Evolutionary conservation across 2,329 filamentous ascomycete species (phyloP).

Genomic region (Metarhizium guizhouense): DNA sequence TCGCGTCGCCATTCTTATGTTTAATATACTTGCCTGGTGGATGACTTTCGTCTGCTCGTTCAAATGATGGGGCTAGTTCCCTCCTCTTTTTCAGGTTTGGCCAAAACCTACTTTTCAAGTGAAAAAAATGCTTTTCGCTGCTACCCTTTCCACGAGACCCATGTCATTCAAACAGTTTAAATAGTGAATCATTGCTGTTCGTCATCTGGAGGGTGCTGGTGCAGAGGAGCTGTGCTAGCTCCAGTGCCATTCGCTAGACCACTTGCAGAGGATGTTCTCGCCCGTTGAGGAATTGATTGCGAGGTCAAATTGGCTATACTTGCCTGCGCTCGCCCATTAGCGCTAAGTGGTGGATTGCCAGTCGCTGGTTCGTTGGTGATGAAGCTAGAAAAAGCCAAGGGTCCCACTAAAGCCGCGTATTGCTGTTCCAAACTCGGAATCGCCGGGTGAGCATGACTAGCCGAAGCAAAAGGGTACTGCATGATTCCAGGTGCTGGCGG

Average conservation of each 20-base stretch:
- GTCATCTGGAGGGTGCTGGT: conserved; percentile 13
- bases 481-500: conserved; percentile 16
- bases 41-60: neutral
- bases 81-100: too few species aligned
- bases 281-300: conserved; percentile 11
- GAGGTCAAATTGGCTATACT: conserved; percentile 20
- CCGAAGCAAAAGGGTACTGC: conserved; percentile 15
- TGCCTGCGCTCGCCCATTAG: conserved; percentile 16
- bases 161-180: neutral
- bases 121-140: too few species aligned
- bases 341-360: conserved; percentile 10
- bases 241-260: conserved; percentile 10
- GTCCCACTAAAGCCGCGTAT: conserved; percentile 11
- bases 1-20: neutral
- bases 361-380: conserved; percentile 18
- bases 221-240: conserved; percentile 29
- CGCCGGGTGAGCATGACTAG: conserved; percentile 10
- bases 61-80: too few species aligned
- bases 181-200: neutral
- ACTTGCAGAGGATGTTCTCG: conserved; percentile 6
- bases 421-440: conserved; percentile 12
- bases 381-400: conserved; percentile 17
- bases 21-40: neutral
- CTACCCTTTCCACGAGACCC: too few species aligned
- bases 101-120: too few species aligned